phyloP scores from a whole-genome alignment of 768 basidiomycete species.

The Auricularia auricula-judae region DNA sequence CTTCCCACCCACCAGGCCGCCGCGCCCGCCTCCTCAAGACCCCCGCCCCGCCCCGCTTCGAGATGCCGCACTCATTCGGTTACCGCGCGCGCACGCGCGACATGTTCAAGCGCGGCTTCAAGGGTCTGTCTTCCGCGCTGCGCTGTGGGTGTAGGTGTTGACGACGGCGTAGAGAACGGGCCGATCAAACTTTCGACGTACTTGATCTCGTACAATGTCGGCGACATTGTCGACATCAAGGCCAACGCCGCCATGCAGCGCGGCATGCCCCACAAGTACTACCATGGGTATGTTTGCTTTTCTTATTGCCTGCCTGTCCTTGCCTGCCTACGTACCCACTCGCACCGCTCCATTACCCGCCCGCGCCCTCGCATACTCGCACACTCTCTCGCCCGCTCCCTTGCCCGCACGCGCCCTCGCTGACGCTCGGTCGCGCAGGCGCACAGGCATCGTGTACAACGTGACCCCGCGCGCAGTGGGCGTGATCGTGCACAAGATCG shows the following conservation, averaged over 20 bases:
- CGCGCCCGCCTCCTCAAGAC: slow-evolving; percentile 32
- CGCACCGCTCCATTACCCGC: no score
- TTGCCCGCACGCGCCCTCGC: no score
- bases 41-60: slow-evolving; percentile 10
- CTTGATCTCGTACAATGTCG: slow-evolving; percentile 86
- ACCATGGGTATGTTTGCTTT: slow-evolving; percentile 67
- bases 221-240: slow-evolving; percentile 99
- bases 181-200: slow-evolving; percentile 84
- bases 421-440: slow-evolving; percentile 34
- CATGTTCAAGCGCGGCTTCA: slow-evolving; percentile 99
- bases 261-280: slow-evolving; percentile 99
- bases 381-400: no score
- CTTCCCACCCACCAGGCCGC: slow-evolving; percentile 18
- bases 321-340: no score
- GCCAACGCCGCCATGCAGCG: slow-evolving; percentile 98
- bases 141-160: neutral
- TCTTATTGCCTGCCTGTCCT: neutral
- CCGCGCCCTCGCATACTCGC: no score
- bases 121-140: slow-evolving; percentile 39
- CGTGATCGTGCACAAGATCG: slow-evolving; percentile 95
- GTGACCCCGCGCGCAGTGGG: slow-evolving; percentile 91
- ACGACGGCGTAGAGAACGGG: slow-evolving; percentile 59
- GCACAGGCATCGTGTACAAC: slow-evolving; percentile 98
- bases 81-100: slow-evolving; percentile 99
- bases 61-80: slow-evolving; percentile 99